Percentiles rank a stretch among this genome's conserved stretches.
Evolutionary conservation across 164 flowering plant genomes (phyloP).

Genomic region (Aristolochia contorta): DNA sequence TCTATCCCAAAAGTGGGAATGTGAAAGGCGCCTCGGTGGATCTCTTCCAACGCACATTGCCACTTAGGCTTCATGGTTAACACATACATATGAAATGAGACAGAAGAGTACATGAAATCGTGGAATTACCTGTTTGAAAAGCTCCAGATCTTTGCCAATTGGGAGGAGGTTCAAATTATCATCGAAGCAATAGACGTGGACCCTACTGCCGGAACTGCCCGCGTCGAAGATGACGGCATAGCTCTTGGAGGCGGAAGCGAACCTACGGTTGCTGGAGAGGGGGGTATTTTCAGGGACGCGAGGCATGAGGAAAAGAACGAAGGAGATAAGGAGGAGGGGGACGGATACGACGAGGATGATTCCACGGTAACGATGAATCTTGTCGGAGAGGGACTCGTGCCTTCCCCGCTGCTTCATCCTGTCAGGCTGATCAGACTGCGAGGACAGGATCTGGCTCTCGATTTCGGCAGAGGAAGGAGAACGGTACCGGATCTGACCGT

Average conservation of each 20-base stretch:
- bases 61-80: too few species aligned
- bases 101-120: too few species aligned
- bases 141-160: slow-evolving; percentile 76
- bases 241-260: slow-evolving; percentile 5
- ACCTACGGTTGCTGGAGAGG: slow-evolving; percentile 23
- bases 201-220: slow-evolving; percentile 93
- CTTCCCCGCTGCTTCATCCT: slow-evolving; percentile 28
- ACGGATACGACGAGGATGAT: slow-evolving; percentile 40
- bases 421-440: slow-evolving; percentile 15
- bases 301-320: slow-evolving; percentile 67
- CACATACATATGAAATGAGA: not conserved
- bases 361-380: slow-evolving; percentile 53
- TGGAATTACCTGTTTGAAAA: slow-evolving; percentile 54
- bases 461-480: slow-evolving; percentile 84
- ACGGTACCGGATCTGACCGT: slow-evolving; percentile 90
- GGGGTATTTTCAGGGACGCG: slow-evolving; percentile 19
- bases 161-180: slow-evolving; percentile 64
- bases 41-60: too few species aligned
- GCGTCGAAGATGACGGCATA: slow-evolving; percentile 92
- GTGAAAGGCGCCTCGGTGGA: not conserved
- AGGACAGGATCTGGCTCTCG: slow-evolving; percentile 31
- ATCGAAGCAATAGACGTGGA: slow-evolving; percentile 88
- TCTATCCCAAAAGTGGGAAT: too few species aligned
- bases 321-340: slow-evolving; percentile 55
- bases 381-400: slow-evolving; percentile 45